Evolutionary conservation across 2,329 filamentous ascomycete genomes (phyloP), one percentile per base, ranked within the genome.

Genomic region (Colletotrichum tofieldiae): DNA sequence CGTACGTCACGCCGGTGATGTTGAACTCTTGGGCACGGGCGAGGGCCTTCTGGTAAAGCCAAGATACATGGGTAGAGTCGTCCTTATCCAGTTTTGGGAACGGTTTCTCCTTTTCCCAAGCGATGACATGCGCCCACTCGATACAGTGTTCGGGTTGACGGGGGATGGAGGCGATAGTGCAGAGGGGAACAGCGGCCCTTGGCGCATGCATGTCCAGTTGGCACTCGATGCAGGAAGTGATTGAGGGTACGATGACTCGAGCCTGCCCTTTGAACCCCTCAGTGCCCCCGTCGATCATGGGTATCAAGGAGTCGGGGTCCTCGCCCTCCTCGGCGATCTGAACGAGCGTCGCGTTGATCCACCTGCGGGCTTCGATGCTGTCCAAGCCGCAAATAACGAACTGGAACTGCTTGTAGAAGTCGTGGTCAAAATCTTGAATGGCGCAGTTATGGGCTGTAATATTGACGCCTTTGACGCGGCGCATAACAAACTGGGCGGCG

Each of bases 181-280:
- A 99, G 37, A 99, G 92, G 1, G 96, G 96, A 0, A 99, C 96
- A 18, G 96, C 95, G n/a, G 95, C 94, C 65, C 96, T 91, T n/a
- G 96, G 97, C 0, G 96, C 96, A 81, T 98, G 95, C 93, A 99
- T 98, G 81, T 98, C 96, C 37, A 99, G 90, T 80, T 99, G 96
- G 79, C 96, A 99, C 85, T 99, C 96, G 78, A 99, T 97, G 81
- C 96, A 99, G 29, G 95, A 97, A 23, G 95, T 97, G 78, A 99
- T 90, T 5, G 94, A 95, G 0, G 96, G 96, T 29, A 98, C 86
- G 71, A 99, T 93, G 71, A 99, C 96, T 78, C 96, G 91, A 1
- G 95, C 93, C 81, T 99, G 97, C 63, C 96, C 96, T 84, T 98
- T 99, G 90, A 99, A 98, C 61, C 96, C 95, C 86, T 99, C 96